Evolutionary conservation across 2,329 filamentous ascomycete species (phyloP).

Genomic region (Colletotrichum lentis): DNA sequence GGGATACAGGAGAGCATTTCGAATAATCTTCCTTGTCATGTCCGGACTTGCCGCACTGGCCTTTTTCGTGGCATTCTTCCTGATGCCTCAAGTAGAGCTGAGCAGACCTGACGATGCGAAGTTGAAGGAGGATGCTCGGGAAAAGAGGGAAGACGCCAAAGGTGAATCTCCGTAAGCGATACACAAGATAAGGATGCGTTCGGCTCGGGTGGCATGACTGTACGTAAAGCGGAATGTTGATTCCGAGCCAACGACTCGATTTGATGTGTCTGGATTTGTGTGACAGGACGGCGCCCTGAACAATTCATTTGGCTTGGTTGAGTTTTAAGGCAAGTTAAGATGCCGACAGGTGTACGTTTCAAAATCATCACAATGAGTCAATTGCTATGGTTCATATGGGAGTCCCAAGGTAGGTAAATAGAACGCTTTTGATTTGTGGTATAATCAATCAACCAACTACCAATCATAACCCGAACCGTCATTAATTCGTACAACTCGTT

Average conservation of each 20-base stretch:
- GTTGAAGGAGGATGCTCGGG: conserved; percentile 49
- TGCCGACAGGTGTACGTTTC: background rate
- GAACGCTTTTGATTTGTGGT: background rate
- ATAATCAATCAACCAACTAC: conserved; percentile 13
- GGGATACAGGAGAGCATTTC: conserved; percentile 49
- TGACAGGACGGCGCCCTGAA: no score
- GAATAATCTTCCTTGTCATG: conserved; percentile 51
- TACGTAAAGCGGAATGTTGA: no score
- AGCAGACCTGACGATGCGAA: conserved; percentile 49
- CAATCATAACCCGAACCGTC: conserved; percentile 11
- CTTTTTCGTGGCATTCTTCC: conserved; percentile 49
- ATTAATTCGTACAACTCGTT: conserved; percentile 13
- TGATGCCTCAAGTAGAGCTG: conserved; percentile 53
- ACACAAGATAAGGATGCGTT: no score
- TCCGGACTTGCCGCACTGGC: conserved; percentile 48
- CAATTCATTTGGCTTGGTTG: no score
- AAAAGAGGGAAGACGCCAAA: conserved; percentile 12
- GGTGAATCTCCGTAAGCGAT: background rate
- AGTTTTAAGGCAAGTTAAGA: no score
- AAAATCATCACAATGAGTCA: background rate
- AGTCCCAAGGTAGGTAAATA: background rate
- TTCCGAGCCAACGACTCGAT: rapidly evolving
- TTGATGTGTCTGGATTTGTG: background rate
- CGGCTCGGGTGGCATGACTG: background rate
- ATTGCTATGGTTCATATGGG: no score